Conservation (phyloP, 202 grass and related monocot genomes). For the Miscanthus sacchariflorus region DNA sequence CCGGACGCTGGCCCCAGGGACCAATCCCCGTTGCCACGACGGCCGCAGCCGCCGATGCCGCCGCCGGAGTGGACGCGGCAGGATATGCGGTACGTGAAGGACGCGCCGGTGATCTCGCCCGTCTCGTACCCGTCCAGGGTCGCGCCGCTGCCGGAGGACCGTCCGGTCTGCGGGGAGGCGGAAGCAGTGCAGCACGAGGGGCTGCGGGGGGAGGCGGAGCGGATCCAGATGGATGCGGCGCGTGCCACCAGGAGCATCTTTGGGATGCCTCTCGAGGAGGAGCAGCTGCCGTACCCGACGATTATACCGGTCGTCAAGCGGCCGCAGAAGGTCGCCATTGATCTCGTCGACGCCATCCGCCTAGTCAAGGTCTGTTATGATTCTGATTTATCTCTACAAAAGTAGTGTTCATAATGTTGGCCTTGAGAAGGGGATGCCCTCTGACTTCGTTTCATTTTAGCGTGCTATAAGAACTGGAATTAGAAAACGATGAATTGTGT, state of each 20-base stretch:
- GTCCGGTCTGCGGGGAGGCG: slow-evolving; percentile 21
- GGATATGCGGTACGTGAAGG: slow-evolving; percentile 83
- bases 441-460: neutral
- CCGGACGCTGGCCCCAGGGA: neutral
- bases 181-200: slow-evolving; percentile 42
- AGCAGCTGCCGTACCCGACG: slow-evolving; percentile 70
- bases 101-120: slow-evolving; percentile 65
- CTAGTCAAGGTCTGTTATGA: slow-evolving; percentile 70
- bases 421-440: neutral
- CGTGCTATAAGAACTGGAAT: neutral
- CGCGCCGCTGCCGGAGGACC: slow-evolving; percentile 82
- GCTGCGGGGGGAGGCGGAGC: slow-evolving; percentile 63
- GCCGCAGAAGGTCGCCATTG: slow-evolving; percentile 76
- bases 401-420: neutral
- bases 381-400: slow-evolving; percentile 19
- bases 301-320: slow-evolving; percentile 68
- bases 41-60: slow-evolving; percentile 15
- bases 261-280: slow-evolving; percentile 57
- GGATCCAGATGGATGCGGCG: slow-evolving; percentile 62
- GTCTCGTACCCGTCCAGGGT: slow-evolving; percentile 81
- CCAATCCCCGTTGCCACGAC: slow-evolving; percentile 11
- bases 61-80: slow-evolving; percentile 63
- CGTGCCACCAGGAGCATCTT: slow-evolving; percentile 52
- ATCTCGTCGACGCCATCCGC: slow-evolving; percentile 84
- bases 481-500: neutral